Percentiles rank a stretch among this genome's conserved stretches.
These are phyloP conservation scores for Tulasnella calospora DNA, from an alignment of 768 basidiomycete species.

Conservation along the genomic window DNA sequence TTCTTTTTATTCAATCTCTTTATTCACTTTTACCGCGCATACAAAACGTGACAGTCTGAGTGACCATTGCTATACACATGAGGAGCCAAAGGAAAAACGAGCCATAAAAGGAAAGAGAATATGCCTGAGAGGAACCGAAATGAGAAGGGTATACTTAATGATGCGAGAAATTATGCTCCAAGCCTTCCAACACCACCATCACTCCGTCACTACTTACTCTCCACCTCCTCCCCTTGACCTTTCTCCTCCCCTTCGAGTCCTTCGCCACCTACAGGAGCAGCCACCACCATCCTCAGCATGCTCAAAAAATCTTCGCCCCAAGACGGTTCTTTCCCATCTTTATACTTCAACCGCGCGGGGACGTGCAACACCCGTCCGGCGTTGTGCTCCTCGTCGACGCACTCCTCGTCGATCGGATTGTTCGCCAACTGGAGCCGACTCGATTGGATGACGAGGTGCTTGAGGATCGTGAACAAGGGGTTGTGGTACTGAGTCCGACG, in stretches of 20 bases:
- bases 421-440: not conserved
- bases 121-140: not conserved
- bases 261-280: not conserved
- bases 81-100: not conserved
- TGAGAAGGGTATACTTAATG: not conserved
- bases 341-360: not conserved
- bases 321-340: not conserved
- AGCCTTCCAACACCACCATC: not conserved
- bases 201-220: not conserved
- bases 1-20: slow-evolving; percentile 6
- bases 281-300: not conserved
- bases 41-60: not conserved
- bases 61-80: not conserved
- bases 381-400: not conserved
- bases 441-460: not conserved
- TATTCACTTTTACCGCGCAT: not conserved
- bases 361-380: not conserved
- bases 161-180: not conserved
- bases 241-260: not conserved
- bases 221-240: too few species aligned
- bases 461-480: not conserved
- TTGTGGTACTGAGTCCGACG: not conserved
- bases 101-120: not conserved
- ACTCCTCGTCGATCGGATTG: not conserved
- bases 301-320: not conserved